Conservation (phyloP, 768 basidiomycete species). For the Psilocybe azurescens region DNA sequence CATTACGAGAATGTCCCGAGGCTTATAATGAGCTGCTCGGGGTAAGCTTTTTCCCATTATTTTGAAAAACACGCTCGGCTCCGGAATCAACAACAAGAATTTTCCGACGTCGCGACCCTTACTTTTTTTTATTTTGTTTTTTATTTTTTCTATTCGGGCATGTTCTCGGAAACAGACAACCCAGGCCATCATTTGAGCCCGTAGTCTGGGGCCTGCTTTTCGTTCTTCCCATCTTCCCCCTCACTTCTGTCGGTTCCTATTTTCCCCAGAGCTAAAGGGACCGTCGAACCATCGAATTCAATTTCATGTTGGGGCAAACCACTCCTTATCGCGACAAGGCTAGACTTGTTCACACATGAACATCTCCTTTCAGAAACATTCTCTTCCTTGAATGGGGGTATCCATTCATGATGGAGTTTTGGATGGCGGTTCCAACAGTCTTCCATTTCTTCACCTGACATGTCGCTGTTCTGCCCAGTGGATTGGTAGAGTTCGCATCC, state of each 20-base stretch:
- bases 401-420: neutral
- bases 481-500: constrained; percentile 2
- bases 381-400: constrained; percentile 4
- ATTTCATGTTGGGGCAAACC: neutral
- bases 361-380: neutral
- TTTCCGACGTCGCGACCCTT: neutral
- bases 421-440: neutral
- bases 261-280: neutral
- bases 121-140: too few relatives aligned
- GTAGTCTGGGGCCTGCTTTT: neutral
- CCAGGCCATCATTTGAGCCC: neutral
- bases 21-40: constrained; percentile 73
- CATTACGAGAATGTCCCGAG: constrained; percentile 80
- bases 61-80: constrained; percentile 5
- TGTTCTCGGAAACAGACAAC: neutral
- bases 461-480: neutral
- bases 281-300: neutral
- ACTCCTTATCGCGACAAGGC: neutral
- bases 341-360: neutral
- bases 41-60: constrained; percentile 43
- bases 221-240: neutral
- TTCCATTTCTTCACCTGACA: constrained; percentile 6
- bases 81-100: neutral
- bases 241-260: neutral
- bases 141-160: neutral